Conservation (phyloP, 2,329 filamentous ascomycete species). For the Cadophora sp. region DNA sequence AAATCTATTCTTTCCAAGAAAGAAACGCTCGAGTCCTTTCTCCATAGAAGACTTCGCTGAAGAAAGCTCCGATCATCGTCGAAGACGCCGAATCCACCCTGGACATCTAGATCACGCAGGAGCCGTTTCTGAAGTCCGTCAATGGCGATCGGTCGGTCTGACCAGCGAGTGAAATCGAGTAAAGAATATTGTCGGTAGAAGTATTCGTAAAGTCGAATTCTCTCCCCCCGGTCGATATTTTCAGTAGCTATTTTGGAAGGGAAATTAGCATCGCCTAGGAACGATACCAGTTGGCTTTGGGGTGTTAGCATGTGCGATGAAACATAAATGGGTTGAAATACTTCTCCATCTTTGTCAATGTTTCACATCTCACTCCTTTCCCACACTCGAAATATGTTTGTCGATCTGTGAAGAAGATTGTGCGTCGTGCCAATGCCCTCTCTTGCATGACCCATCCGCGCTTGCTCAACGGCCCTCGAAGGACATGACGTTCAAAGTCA, state of each 20-base stretch:
- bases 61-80: background rate
- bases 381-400: background rate
- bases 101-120: background rate
- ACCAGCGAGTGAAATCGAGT: background rate
- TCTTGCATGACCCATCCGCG: background rate
- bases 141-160: background rate
- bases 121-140: background rate
- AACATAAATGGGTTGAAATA: background rate
- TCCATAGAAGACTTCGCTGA: background rate
- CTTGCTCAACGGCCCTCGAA: background rate
- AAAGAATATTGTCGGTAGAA: background rate
- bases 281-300: background rate
- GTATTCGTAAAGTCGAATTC: background rate
- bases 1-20: background rate
- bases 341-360: background rate
- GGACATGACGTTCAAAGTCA: background rate
- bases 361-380: background rate
- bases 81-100: background rate
- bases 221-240: background rate
- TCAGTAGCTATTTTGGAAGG: background rate
- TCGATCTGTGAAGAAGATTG: background rate
- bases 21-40: background rate
- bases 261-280: background rate
- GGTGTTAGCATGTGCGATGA: background rate
- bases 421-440: background rate